These are phyloP conservation scores for Penicillium hordei DNA, from an alignment of 2,329 filamentous ascomycete species.

Conservation along the genomic window DNA sequence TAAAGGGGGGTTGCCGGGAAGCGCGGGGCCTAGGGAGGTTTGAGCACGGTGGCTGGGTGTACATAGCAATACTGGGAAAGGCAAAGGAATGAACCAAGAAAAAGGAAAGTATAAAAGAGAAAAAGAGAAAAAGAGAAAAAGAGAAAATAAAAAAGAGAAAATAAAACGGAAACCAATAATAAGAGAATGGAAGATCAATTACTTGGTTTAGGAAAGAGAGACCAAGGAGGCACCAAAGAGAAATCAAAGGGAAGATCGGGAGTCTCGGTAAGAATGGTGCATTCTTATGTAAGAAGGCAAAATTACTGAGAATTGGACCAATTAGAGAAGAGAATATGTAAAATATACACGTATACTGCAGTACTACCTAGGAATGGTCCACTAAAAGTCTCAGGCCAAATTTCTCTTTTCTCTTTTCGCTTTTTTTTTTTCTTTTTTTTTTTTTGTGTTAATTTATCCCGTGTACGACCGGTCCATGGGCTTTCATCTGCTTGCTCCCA, in stretches of 20 bases:
- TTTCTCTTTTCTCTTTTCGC: not conserved
- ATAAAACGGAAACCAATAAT: slow-evolving; percentile 2
- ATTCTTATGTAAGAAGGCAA: slow-evolving; percentile 15
- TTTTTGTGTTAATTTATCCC: slow-evolving; percentile 8
- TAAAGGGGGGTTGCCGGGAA: slow-evolving; percentile 16
- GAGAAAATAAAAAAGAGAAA: not conserved
- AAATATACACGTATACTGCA: not conserved
- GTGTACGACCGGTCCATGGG: slow-evolving; percentile 14
- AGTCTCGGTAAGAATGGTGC: slow-evolving; percentile 21
- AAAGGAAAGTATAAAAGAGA: slow-evolving; percentile 15
- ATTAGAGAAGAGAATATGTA: not conserved
- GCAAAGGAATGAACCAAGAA: slow-evolving; percentile 31
- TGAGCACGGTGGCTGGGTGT: slow-evolving; percentile 32
- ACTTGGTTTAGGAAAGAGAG: slow-evolving; percentile 10
- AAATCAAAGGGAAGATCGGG: slow-evolving; percentile 9
- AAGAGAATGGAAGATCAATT: slow-evolving; percentile 16
- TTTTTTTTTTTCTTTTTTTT: not conserved
- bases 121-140: slow-evolving; percentile 1
- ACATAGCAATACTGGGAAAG: slow-evolving; percentile 20
- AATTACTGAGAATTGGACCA: not conserved
- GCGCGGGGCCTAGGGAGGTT: slow-evolving; percentile 18
- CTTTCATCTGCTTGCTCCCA: not conserved
- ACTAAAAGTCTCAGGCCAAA: slow-evolving; percentile 5
- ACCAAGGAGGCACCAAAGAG: not conserved
- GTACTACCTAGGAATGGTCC: not conserved